Base-by-base conservation (phyloP, 2,329 filamentous ascomycete species). In the Teratosphaeria zuluensis region DNA sequence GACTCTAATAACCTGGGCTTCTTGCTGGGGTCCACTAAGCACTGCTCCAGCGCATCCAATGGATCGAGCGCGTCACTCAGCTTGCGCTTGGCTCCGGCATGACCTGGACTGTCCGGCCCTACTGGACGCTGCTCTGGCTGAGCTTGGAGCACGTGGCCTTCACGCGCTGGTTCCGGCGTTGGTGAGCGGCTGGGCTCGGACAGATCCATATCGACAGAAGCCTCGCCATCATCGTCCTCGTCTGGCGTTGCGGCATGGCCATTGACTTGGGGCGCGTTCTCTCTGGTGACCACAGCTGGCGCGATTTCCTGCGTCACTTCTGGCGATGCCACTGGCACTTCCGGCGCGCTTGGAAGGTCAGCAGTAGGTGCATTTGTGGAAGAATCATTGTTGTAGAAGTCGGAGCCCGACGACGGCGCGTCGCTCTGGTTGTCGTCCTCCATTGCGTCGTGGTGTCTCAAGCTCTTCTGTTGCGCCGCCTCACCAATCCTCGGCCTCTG, bases 21-120 rank as follows among this genome's bases (percentile, higher is more conserved):
- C 58, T 69, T 68, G 57, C 58, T 46, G 30, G 54, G 58, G 24
- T 63, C 58, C 19, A 56, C 51, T n/a, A 38, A 31, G 11, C 58
- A 53, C 52, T 52, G 54, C 54, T 59, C 58, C 24, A 53, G 54
- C 35, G 33, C 53, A 35, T 65, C 59, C 51, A 60, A 46, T 24
- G 42, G 42, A 30, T 56, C 54, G 19, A 53, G 54, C 30, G 58
- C 60, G 52, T 66, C 64, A 51, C 58, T 62, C 32, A 69, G 56
- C 53, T 69, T 70, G 59, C 69, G 68, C 65, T 71, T 71, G 61
- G 63, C 56, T 54, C 66, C 66, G 21, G 62, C 58, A 58, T 56
- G 57, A 42, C 16, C 33, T 35, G 54, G 5, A 24, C 52, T 53
- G 6, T 53, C 52, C 52, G 12, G 9, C 19, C n/a, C 42, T 48